phyloP scores from a whole-genome alignment of 176 grass and related monocot genomes.

The Eleusine coracana region DNA sequence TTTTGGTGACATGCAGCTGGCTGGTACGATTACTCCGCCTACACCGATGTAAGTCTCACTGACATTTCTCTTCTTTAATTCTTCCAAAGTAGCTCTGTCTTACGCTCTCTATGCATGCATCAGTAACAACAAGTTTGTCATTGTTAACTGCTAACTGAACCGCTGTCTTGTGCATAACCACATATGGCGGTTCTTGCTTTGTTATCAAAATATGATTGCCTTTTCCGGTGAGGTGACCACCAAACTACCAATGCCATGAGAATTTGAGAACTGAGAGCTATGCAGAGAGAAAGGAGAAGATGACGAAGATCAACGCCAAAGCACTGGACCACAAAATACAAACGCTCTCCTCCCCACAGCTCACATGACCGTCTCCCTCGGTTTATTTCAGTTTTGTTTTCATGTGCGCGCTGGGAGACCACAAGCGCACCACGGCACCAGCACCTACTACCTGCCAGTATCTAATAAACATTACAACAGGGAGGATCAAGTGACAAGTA shows the following conservation, averaged over 20 bases:
- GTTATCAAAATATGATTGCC: background rate
- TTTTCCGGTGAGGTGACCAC: conserved; percentile 12
- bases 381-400: conserved; percentile 52
- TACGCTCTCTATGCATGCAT: background rate
- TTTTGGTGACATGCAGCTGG: conserved; percentile 45
- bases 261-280: background rate
- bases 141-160: background rate
- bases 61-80: background rate
- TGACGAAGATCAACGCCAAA: conserved; percentile 26
- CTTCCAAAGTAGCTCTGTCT: background rate
- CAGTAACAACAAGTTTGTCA: background rate
- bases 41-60: conserved; percentile 61
- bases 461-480: conserved; percentile 20
- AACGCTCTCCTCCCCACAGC: conserved; percentile 22
- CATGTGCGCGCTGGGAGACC: conserved; percentile 44
- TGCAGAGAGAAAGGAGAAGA: background rate
- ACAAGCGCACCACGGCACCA: conserved; percentile 2
- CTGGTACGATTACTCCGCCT: conserved; percentile 63
- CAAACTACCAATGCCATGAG: conserved; percentile 19
- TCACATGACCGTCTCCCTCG: conserved; percentile 41
- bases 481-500: conserved; percentile 25
- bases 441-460: conserved; percentile 31
- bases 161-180: background rate
- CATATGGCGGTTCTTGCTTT: conserved; percentile 7
- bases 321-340: conserved; percentile 32